Evolutionary conservation across 2,329 filamentous ascomycete genomes (phyloP).

Genomic region (Rhynchosporium graminicola): DNA sequence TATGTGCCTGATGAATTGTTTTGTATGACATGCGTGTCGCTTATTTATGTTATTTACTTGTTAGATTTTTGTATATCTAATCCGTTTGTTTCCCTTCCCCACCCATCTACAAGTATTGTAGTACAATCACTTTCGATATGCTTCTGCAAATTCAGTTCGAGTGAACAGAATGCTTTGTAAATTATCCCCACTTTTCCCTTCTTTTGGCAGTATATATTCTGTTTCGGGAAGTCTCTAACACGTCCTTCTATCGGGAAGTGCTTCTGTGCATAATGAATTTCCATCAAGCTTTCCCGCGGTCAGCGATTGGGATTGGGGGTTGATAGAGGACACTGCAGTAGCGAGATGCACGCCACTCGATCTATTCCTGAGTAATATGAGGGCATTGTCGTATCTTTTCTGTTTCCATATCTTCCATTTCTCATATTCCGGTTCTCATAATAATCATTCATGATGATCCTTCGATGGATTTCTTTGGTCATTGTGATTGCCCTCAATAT

Average conservation of each 20-base stretch:
- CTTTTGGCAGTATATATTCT: background rate
- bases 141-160: background rate
- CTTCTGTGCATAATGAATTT: background rate
- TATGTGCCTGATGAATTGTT: too few species aligned
- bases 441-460: background rate
- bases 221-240: background rate
- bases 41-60: too few species aligned
- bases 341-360: constrained; percentile 2
- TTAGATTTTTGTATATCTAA: too few species aligned
- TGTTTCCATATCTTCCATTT: background rate
- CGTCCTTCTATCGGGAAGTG: background rate
- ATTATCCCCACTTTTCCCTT: background rate
- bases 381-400: background rate
- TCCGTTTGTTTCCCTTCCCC: too few species aligned
- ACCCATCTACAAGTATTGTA: too few species aligned
- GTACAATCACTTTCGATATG: too few species aligned
- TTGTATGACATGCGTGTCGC: too few species aligned
- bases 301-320: background rate
- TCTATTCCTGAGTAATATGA: background rate
- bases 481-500: constrained; percentile 3
- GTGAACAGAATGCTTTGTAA: background rate
- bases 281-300: background rate
- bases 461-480: background rate
- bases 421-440: background rate
- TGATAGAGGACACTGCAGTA: constrained; percentile 12